Conservation (phyloP, 129 eudicot genomes). For the Scalesia atractyloides region DNA sequence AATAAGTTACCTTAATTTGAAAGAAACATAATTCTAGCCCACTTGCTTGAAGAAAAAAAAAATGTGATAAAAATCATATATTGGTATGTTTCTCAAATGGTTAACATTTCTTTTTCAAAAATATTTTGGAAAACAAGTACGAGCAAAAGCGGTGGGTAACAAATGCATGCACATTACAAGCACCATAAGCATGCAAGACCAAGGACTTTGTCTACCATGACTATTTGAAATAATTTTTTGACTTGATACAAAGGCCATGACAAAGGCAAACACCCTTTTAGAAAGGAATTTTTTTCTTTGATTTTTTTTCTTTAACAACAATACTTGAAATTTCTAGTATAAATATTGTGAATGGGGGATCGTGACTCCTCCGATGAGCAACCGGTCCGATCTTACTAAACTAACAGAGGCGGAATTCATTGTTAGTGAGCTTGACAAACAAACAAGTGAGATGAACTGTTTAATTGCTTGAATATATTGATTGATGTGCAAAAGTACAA, state of each 20-base stretch:
- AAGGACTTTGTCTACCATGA: conserved; percentile 27
- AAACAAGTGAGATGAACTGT: too few species aligned
- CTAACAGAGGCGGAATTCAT: too few species aligned
- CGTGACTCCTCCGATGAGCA: too few species aligned
- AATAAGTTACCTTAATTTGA: not conserved
- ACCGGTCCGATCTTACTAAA: too few species aligned
- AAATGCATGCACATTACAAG: conserved; percentile 15
- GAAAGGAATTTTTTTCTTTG: too few species aligned
- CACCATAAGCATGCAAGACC: conserved; percentile 17
- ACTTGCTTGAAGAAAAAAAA: not conserved
- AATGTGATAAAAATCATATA: conserved; percentile 4
- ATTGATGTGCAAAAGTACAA: too few species aligned
- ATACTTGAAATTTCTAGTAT: too few species aligned
- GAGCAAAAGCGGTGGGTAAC: not conserved
- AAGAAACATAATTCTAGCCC: not conserved
- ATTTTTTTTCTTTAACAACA: too few species aligned
- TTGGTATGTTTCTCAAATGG: not conserved
- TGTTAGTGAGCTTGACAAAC: too few species aligned
- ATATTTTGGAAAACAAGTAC: conserved; percentile 12
- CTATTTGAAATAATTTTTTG: conserved; percentile 21
- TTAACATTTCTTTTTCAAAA: not conserved
- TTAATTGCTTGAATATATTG: too few species aligned
- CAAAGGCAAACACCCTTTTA: conserved; percentile 13
- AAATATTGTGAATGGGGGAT: too few species aligned
- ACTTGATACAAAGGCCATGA: conserved; percentile 15